Base-by-base conservation (phyloP, 2,329 filamentous ascomycete genomes). In the Arachnomyces sp. region DNA sequence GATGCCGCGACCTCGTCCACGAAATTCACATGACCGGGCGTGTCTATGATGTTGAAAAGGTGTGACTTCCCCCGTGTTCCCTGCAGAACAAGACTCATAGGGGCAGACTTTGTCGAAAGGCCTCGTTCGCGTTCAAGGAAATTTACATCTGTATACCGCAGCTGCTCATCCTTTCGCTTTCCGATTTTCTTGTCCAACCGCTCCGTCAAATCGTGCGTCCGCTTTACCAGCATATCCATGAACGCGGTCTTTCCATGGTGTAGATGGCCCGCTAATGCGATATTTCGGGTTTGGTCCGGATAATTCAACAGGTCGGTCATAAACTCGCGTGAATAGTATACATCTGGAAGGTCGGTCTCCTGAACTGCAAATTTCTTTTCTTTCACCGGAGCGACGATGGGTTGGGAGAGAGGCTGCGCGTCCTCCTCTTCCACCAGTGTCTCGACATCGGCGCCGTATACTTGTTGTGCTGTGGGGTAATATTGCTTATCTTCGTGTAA, bases 401-500 rank as follows among this genome's bases (percentile, higher is more conserved):
- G 92, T 56, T 95, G 80, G 21, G 86, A 80, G 46, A 98, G 75
- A 34, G 89, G 85, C 62, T 98, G 92, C 44, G 89, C 85, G 71
- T 98, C 92, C 68, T 96, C 92, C 64, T 98, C 92, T 59, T 96
- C 86, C 29, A 98, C 90, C 63, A 95, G 69, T 1, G 90, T 92
- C 67, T 98, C 92, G 54, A 98, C 92, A 66, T 92, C 89, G 53
- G 81, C 76, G 38, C 92, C 92, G 61, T 96, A 98, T 31, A 95
- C 82, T 63, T 98, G 92, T 59, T 90, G 82, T 42, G 92, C 92
- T n/a, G 89, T 95, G 21, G 92, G 92, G 60, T 98, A 98, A 66
- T 98, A 98, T 62, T 96, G 92, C 65, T 98, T 98, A 69, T 98
- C 92, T 72, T 98, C 92, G 67, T 98, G 92, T 34, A 98, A 77